Percentiles rank a stretch among this genome's conserved stretches.
phyloP scores from a whole-genome alignment of 306 rosid genomes.

The Bauhinia variegata region DNA sequence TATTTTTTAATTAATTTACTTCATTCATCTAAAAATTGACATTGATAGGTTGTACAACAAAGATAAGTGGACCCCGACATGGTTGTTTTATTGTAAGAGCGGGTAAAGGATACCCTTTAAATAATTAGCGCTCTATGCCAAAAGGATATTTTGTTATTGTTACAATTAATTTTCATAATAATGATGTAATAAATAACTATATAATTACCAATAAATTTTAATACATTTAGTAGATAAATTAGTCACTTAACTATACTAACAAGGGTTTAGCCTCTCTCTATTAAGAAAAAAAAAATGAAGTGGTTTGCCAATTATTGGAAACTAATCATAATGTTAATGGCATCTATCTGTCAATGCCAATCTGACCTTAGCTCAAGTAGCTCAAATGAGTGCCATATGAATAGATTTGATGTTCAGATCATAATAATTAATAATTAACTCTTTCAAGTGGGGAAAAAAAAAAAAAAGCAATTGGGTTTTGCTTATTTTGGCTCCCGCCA shows the following conservation, averaged over 20 bases:
- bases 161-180: slow-evolving; percentile 14
- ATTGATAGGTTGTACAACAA: slow-evolving; percentile 16
- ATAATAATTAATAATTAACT: too few relatives aligned
- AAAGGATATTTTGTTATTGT: not conserved
- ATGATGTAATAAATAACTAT: not conserved
- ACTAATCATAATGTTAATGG: not conserved
- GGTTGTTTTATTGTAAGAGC: slow-evolving; percentile 31
- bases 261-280: not conserved
- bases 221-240: too few relatives aligned
- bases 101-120: slow-evolving; percentile 43
- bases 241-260: not conserved
- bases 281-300: not conserved
- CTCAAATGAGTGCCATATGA: too few relatives aligned
- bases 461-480: too few relatives aligned
- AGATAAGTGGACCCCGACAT: slow-evolving; percentile 22
- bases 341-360: too few relatives aligned
- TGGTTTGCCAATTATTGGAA: not conserved
- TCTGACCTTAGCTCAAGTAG: too few relatives aligned
- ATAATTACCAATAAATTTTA: too few relatives aligned
- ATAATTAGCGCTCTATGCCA: slow-evolving; percentile 15
- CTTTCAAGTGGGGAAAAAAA: too few relatives aligned
- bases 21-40: too few relatives aligned
- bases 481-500: too few relatives aligned
- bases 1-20: too few relatives aligned
- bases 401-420: too few relatives aligned